A percentile compares a stretch with the other conserved stretches of the same genome.
Conservation (phyloP, 73 alveolate genomes). For the Breviolum minutum region DNA sequence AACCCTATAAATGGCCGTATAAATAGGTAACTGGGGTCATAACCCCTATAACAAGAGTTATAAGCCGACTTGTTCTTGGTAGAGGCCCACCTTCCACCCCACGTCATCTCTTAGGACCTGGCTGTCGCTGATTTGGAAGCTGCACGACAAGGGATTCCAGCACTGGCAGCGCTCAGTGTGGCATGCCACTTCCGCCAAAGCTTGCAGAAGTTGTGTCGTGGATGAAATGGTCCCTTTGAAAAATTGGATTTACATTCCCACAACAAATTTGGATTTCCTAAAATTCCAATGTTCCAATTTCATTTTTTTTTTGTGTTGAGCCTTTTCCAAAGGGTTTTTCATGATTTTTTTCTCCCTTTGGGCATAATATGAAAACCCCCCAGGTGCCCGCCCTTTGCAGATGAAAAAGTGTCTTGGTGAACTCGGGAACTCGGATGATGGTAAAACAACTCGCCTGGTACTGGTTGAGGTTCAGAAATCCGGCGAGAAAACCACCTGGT, state of each 20-base stretch:
- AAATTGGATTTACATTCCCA: background rate
- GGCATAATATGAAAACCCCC: no score
- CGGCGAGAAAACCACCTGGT: no score
- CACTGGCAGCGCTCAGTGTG: conserved; percentile 13
- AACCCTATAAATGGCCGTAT: no score
- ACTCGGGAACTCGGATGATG: no score
- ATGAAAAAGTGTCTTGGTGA: no score
- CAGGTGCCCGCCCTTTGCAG: no score
- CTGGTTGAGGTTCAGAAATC: no score
- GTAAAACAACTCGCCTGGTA: no score
- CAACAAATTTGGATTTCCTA: no score
- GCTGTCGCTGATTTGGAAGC: conserved; percentile 10
- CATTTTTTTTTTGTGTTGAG: background rate
- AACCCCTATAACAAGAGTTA: no score
- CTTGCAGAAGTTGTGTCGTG: conserved; percentile 6
- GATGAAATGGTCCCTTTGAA: background rate
- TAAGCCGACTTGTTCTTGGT: background rate
- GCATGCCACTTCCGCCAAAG: conserved; percentile 35
- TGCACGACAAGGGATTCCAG: background rate
- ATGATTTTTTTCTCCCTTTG: background rate
- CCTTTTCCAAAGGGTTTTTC: background rate
- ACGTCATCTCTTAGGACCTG: background rate
- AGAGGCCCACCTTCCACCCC: background rate
- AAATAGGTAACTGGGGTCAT: no score
- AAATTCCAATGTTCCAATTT: background rate